Percentiles rank a stretch among this genome's conserved stretches.
These are phyloP conservation scores for Lentinula detonsa DNA, from an alignment of 768 basidiomycete species.

Conservation along the genomic window DNA sequence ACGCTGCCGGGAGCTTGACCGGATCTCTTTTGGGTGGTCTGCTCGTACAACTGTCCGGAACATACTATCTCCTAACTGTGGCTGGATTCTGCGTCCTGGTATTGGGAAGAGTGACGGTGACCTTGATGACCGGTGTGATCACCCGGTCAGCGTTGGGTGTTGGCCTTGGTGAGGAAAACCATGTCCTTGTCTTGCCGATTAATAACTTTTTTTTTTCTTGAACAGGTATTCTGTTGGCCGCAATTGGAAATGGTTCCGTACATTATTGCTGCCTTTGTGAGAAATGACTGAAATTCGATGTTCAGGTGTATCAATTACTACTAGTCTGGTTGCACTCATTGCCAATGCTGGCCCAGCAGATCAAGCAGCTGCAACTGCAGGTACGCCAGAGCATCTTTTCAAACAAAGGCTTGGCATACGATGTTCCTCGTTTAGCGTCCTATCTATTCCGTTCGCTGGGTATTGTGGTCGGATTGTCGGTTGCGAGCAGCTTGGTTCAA, in stretches of 20 bases:
- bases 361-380: conserved; percentile 30
- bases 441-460: conserved; percentile 1
- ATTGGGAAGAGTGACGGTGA: conserved; percentile 13
- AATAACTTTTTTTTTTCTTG: too few relatives aligned
- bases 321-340: conserved; percentile 27
- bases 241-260: conserved; percentile 9
- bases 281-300: background rate
- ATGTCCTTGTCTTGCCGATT: background rate
- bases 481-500: background rate
- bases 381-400: conserved; percentile 4
- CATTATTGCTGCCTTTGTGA: background rate
- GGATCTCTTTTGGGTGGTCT: conserved; percentile 24
- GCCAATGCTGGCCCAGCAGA: conserved; percentile 26
- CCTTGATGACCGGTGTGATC: conserved; percentile 17
- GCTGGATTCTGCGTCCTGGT: conserved; percentile 15
- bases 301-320: conserved; percentile 14
- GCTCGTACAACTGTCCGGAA: conserved; percentile 26
- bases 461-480: background rate
- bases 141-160: background rate
- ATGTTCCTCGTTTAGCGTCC: background rate
- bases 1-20: conserved; percentile 18
- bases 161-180: background rate
- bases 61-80: conserved; percentile 23
- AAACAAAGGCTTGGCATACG: background rate
- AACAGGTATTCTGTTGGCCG: background rate